phyloP scores from a whole-genome alignment of 306 rosid genomes.

The Sphenostylis stenocarpa region DNA sequence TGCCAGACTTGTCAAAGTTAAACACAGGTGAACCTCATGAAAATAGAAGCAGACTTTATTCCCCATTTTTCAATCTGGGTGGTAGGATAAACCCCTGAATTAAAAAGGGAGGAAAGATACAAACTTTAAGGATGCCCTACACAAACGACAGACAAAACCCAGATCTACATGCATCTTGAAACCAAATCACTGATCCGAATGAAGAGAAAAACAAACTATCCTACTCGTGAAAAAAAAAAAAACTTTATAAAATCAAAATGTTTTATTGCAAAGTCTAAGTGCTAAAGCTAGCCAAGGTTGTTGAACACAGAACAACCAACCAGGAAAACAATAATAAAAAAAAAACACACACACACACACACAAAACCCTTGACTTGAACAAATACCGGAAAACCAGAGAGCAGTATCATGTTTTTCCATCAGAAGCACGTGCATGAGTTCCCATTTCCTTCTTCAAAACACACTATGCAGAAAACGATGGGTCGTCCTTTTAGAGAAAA shows the following conservation, averaged over 20 bases:
- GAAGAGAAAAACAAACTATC: neutral
- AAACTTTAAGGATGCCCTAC: slow-evolving; percentile 14
- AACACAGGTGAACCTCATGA: neutral
- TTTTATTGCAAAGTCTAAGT: neutral
- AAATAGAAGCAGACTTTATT: neutral
- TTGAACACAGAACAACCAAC: slow-evolving; percentile 3
- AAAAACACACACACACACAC: too few relatives aligned
- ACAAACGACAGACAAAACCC: slow-evolving; percentile 9
- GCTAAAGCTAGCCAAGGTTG: neutral
- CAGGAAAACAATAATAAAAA: neutral
- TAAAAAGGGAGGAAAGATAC: neutral
- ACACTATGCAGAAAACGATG: neutral
- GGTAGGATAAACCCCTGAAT: neutral
- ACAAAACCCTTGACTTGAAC: neutral
- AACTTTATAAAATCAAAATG: neutral
- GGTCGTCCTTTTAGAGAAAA: neutral
- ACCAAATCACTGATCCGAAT: slow-evolving; percentile 27
- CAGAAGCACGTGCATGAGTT: slow-evolving; percentile 7
- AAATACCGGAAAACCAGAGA: neutral
- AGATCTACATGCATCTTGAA: slow-evolving; percentile 39
- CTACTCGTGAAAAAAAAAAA: neutral
- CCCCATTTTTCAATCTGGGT: neutral
- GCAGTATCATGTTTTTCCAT: neutral
- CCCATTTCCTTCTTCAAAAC: slow-evolving; percentile 12
- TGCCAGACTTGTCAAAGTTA: neutral